Evolutionary conservation across 83 land plant species (phyloP), one percentile per base, ranked within the genome.

Genomic region (Thuja plicata): DNA sequence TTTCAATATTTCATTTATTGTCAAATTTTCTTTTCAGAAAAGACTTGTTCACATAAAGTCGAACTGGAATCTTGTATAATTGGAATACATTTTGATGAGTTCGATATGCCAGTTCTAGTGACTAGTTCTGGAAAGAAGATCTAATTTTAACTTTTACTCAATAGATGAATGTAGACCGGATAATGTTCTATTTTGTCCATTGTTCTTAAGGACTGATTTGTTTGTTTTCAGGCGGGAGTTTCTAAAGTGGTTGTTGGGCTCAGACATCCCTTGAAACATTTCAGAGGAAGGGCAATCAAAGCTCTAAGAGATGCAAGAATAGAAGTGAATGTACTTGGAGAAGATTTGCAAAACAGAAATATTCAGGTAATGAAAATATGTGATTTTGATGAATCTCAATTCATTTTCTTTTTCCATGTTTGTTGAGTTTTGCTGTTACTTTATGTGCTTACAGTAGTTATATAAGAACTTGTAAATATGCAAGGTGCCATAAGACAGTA

Each of bases 201-300:
- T 37, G 38, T 9, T 40, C 60, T 15, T 84, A 30, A 34, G 38
- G 37, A 50, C 38, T 34, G 35, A 52, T 10, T 84, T 50, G 15
- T 50, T 84, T 38, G 34, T 84, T 84, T 84, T 84, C 86, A 84
- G 86, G 86, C 86, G 2, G 87, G 87, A 57, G 74, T 86, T 60
- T 57, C 87, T 0, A 37, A 66, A 35, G 87, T 66, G 27, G 87
- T 86, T 40, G 37, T 86, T 60, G 87, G 87, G 10, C 87, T 86
- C 40, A 37, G 87, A 86, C 87, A 86, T 66, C 87, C 87, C 32
- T 86, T 86, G 32, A 86, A 86, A 27, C 87, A 86, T 60, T 86
- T 86, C 32, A 32, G 87, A 41, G 87, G 87, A 86, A 86, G 62
- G 48, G 87, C 76, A 86, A 86, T 86, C 48, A 62, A 86, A 66